Conservation (phyloP, 768 basidiomycete genomes). For the Suillus placidus region DNA sequence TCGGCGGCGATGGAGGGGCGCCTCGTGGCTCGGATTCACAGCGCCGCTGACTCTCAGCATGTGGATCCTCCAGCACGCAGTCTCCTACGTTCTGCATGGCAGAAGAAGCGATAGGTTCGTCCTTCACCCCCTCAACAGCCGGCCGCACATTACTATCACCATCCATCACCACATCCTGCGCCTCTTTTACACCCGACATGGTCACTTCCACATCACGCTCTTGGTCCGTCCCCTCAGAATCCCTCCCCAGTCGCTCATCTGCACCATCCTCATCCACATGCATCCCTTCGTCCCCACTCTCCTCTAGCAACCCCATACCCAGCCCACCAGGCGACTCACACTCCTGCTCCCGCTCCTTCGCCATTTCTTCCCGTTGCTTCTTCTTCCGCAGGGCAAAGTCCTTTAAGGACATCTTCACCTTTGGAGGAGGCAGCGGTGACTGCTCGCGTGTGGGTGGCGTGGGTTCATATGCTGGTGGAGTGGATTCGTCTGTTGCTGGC, state of each 20-base stretch:
- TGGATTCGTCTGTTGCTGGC: conserved; percentile 18
- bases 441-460: conserved; percentile 17
- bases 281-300: conserved; percentile 8
- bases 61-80: neutral
- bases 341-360: conserved; percentile 14
- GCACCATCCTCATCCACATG: conserved; percentile 19
- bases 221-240: conserved; percentile 1
- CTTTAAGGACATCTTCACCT: conserved; percentile 58
- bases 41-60: neutral
- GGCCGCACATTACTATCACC: conserved; percentile 12
- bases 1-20: neutral
- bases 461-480: conserved; percentile 13
- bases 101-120: neutral
- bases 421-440: conserved; percentile 43
- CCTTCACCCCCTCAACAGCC: conserved; percentile 3
- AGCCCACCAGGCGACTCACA: conserved; percentile 12
- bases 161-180: conserved; percentile 17
- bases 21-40: neutral
- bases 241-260: neutral
- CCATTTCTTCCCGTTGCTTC: conserved; percentile 49
- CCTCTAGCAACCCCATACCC: neutral
- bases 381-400: conserved; percentile 61
- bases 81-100: neutral
- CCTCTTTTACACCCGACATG: conserved; percentile 1
- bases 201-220: neutral